A percentile compares a stretch with the other conserved stretches of the same genome.
Conservation (phyloP, 2,329 filamentous ascomycete genomes). For the Phaeosphaeria sp. region DNA sequence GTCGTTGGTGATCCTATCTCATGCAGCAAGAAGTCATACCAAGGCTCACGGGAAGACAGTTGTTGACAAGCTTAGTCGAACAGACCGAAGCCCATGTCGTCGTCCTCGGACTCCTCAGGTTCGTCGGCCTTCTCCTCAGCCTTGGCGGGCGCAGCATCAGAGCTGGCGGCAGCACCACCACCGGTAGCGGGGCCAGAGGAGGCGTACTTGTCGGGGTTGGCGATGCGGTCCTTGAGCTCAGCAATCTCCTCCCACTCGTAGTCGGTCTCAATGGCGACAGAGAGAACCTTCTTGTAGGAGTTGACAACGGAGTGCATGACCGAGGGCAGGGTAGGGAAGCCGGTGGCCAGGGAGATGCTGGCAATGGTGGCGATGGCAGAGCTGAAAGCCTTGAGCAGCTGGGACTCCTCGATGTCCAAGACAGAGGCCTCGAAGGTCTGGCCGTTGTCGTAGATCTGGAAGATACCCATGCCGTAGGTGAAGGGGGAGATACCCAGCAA, state of each 20-base stretch:
- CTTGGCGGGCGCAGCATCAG: slow-evolving; percentile 52
- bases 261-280: slow-evolving; percentile 88
- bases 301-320: slow-evolving; percentile 97
- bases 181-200: slow-evolving; percentile 74
- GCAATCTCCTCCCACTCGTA: slow-evolving; percentile 95
- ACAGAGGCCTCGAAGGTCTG: slow-evolving; percentile 87
- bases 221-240: slow-evolving; percentile 98
- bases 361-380: slow-evolving; percentile 86
- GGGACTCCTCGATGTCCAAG: slow-evolving; percentile 92
- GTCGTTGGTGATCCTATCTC: slow-evolving; percentile 39
- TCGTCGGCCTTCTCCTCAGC: slow-evolving; percentile 62
- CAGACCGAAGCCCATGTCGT: slow-evolving; percentile 61
- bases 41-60: slow-evolving; percentile 13
- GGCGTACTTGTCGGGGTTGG: slow-evolving; percentile 97
- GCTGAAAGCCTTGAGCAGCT: slow-evolving; percentile 85
- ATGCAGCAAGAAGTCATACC: slow-evolving; percentile 29
- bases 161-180: slow-evolving; percentile 59
- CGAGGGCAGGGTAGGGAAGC: slow-evolving; percentile 95
- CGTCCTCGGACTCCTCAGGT: slow-evolving; percentile 64
- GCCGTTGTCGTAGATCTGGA: slow-evolving; percentile 97
- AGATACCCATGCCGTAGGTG: slow-evolving; percentile 90
- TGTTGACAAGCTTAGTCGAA: slow-evolving; percentile 56
- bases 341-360: slow-evolving; percentile 86
- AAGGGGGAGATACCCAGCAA: slow-evolving; percentile 94
- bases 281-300: slow-evolving; percentile 94